Evolutionary conservation across 805 yeast genomes (phyloP).

Genomic region (Ogataea salicorniae): DNA sequence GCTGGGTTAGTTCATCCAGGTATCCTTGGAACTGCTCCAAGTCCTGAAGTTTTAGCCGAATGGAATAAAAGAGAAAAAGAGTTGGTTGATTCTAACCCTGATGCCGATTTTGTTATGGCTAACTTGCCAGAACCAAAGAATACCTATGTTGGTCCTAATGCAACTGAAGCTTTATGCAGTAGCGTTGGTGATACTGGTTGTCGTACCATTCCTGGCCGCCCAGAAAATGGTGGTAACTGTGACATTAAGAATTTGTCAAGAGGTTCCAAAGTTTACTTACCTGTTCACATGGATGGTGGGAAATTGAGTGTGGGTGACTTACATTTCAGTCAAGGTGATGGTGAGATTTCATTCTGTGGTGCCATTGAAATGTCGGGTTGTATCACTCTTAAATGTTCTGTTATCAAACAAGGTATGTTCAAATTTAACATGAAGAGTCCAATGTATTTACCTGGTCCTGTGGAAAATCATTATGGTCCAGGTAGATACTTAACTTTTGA

Average conservation of each 20-base stretch:
- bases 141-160: constrained; percentile 38
- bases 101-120: constrained; percentile 35
- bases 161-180: constrained; percentile 29
- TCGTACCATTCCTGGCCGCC: constrained; percentile 48
- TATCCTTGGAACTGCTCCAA: constrained; percentile 47
- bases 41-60: constrained; percentile 35
- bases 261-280: constrained; percentile 45
- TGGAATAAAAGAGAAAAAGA: constrained; percentile 42
- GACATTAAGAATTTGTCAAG: constrained; percentile 46
- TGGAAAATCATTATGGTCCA: constrained; percentile 44
- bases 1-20: constrained; percentile 51
- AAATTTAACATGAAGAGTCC: constrained; percentile 39
- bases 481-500: constrained; percentile 46
- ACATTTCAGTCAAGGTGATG: constrained; percentile 51
- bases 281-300: constrained; percentile 44
- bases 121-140: constrained; percentile 32
- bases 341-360: constrained; percentile 50
- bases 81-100: constrained; percentile 32
- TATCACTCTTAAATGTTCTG: constrained; percentile 37
- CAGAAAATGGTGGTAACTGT: constrained; percentile 51
- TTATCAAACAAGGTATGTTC: constrained; percentile 40
- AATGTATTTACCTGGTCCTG: constrained; percentile 44
- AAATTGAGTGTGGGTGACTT: constrained; percentile 44
- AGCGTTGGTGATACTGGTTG: constrained; percentile 36
- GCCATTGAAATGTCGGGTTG: constrained; percentile 50